Conservation (phyloP, 2,329 filamentous ascomycete species). For the Pseudogymnoascus sp. region DNA sequence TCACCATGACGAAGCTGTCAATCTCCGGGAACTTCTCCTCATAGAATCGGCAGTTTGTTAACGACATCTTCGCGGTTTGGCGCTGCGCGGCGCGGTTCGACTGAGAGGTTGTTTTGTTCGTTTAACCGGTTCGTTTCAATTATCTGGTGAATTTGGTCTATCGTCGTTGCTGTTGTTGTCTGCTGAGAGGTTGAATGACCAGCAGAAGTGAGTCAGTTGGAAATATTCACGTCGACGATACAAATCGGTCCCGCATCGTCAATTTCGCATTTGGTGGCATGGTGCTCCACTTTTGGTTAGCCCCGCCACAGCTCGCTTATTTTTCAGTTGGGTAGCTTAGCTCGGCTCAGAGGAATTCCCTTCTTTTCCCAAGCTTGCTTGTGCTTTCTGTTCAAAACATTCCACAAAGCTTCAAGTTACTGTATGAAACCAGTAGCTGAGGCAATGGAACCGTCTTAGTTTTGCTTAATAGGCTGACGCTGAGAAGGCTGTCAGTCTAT, state of each 20-base stretch:
- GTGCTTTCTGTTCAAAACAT: constrained; percentile 1
- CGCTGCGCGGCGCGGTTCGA: constrained; percentile 5
- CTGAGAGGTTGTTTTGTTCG: constrained; percentile 5
- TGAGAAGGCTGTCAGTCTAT: constrained; percentile 4
- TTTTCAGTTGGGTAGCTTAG: constrained; percentile 6
- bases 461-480: constrained; percentile 6
- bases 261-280: constrained; percentile 9
- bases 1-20: constrained; percentile 99
- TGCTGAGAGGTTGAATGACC: constrained; percentile 5
- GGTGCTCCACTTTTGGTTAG: constrained; percentile 7
- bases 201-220: constrained; percentile 7
- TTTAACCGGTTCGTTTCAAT: not conserved
- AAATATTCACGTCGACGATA: constrained; percentile 7
- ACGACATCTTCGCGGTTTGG: constrained; percentile 66
- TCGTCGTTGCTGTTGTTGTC: not conserved
- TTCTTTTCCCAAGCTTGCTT: constrained; percentile 6
- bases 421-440: constrained; percentile 3
- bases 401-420: constrained; percentile 5
- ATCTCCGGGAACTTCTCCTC: constrained; percentile 98
- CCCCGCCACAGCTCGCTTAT: constrained; percentile 6
- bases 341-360: not conserved
- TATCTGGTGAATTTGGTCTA: not conserved
- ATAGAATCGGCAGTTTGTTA: constrained; percentile 95
- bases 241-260: constrained; percentile 10
- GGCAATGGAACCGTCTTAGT: constrained; percentile 7